Conservation (phyloP, 164 flowering plant species). For the Annona cherimola region DNA sequence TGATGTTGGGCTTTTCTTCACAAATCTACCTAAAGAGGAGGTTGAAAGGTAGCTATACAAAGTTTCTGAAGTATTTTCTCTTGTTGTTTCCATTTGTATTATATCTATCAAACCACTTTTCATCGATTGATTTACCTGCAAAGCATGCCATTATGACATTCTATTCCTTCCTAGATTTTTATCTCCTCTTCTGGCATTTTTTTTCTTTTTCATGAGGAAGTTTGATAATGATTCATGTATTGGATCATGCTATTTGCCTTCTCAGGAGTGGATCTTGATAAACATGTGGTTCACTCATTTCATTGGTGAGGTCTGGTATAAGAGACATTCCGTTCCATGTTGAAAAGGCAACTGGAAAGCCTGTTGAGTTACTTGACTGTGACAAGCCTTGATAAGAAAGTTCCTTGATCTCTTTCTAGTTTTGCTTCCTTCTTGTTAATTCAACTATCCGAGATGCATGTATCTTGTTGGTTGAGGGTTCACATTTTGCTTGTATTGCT, state of each 20-base stretch:
- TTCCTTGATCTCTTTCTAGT: neutral
- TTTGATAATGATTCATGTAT: neutral
- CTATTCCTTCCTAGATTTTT: too few species aligned
- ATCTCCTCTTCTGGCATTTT: too few species aligned
- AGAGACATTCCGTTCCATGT: too few species aligned
- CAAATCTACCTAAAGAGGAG: slow-evolving; percentile 69
- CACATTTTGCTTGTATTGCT: too few species aligned
- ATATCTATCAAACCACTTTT: neutral
- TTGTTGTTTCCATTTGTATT: neutral
- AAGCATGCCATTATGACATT: neutral
- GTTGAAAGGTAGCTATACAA: slow-evolving; percentile 47
- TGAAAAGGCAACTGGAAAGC: too few species aligned
- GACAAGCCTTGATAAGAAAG: too few species aligned
- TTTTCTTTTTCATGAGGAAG: too few species aligned
- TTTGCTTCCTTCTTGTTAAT: neutral
- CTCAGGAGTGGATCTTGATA: too few species aligned
- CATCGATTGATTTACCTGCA: neutral
- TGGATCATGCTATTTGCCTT: neutral
- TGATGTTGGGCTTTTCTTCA: slow-evolving; percentile 65
- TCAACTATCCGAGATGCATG: neutral
- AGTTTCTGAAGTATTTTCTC: neutral
- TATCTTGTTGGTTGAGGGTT: too few species aligned
- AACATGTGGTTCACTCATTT: too few species aligned
- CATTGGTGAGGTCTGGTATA: too few species aligned
- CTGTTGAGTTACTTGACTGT: too few species aligned